Evolutionary conservation across 768 basidiomycete species (phyloP).

Genomic region (Xanthoconium purpureum): DNA sequence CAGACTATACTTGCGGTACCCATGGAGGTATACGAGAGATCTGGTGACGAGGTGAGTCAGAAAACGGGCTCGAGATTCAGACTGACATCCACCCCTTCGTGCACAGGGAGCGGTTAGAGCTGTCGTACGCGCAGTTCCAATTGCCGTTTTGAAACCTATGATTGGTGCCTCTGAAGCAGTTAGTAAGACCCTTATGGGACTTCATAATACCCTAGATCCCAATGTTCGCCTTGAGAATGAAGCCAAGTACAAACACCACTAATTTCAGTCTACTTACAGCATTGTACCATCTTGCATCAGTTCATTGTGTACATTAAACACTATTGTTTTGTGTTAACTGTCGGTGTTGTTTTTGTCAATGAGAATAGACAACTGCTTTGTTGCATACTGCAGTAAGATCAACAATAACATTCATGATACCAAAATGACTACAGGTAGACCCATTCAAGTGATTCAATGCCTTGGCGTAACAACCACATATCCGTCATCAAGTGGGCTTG

Average conservation of each 20-base stretch:
- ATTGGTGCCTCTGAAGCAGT: constrained; percentile 97
- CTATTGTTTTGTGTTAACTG: neutral
- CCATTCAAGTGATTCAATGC: neutral
- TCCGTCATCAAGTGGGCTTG: constrained; percentile 30
- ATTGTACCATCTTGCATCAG: constrained; percentile 22
- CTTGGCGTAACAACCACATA: constrained; percentile 31
- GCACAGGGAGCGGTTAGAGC: constrained; percentile 85
- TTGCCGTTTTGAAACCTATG: constrained; percentile 96
- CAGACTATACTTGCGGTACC: constrained; percentile 98
- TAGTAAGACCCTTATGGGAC: constrained; percentile 89
- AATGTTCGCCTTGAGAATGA: constrained; percentile 77
- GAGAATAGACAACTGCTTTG: too few species aligned
- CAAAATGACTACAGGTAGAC: neutral
- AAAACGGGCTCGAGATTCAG: neutral
- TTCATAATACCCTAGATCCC: constrained; percentile 92
- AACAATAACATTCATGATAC: neutral
- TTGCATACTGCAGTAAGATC: neutral
- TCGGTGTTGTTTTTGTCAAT: neutral
- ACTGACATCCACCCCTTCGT: neutral
- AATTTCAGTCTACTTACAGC: constrained; percentile 20
- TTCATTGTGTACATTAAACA: constrained; percentile 14
- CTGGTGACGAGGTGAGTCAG: constrained; percentile 76
- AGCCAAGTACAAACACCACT: constrained; percentile 90
- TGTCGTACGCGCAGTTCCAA: constrained; percentile 94
- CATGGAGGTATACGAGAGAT: constrained; percentile 97